A percentile compares a stretch with the other conserved stretches of the same genome.
Evolutionary conservation across 2,329 filamentous ascomycete genomes (phyloP).

Genomic region (Saccharata proteae): DNA sequence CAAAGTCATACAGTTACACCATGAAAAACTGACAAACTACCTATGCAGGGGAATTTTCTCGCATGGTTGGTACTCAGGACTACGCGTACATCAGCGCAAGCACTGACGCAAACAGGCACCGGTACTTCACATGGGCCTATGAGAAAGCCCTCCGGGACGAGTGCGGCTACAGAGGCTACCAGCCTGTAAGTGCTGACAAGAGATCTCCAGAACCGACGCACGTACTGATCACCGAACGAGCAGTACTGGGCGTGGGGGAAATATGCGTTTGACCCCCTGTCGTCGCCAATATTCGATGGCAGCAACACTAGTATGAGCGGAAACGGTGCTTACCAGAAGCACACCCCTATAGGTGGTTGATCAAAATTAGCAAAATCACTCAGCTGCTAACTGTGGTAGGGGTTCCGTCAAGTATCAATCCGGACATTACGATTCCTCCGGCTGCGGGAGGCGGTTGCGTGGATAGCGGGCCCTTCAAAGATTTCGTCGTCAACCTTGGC

Average conservation of each 20-base stretch:
- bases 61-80: constrained; percentile 16
- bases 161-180: constrained; percentile 30
- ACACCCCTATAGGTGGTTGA: constrained; percentile 8
- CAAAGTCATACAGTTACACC: background rate
- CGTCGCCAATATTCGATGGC: constrained; percentile 45
- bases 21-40: constrained; percentile 2
- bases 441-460: constrained; percentile 47
- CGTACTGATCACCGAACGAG: constrained; percentile 3
- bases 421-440: constrained; percentile 28
- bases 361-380: too few relatives aligned
- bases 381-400: constrained; percentile 13
- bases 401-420: constrained; percentile 14
- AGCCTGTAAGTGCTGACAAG: constrained; percentile 16
- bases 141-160: constrained; percentile 30
- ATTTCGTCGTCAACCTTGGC: constrained; percentile 34
- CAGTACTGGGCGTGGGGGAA: constrained; percentile 41
- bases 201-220: background rate
- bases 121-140: constrained; percentile 30
- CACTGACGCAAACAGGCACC: too few relatives aligned
- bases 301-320: constrained; percentile 35
- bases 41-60: constrained; percentile 20
- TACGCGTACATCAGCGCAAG: too few relatives aligned
- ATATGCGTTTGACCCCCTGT: constrained; percentile 30
- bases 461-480: constrained; percentile 38
- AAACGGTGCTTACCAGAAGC: constrained; percentile 27